Evolutionary conservation across 225 moss, liverwort and hornwort species (phyloP).

Genomic region (Sphagnum tenellum): DNA sequence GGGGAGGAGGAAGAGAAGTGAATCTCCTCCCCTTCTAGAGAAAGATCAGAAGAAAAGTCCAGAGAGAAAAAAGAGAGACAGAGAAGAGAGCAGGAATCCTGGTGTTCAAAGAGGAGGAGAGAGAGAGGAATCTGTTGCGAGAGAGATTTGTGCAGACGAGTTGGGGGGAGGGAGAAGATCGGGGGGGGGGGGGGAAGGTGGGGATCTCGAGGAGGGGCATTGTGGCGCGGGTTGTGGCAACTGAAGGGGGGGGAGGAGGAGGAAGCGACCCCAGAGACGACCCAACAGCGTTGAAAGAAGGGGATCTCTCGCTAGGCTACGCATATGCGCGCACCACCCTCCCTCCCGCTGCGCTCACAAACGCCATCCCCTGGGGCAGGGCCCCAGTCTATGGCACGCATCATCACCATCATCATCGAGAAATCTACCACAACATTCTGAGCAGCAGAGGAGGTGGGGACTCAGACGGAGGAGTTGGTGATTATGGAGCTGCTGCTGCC

Average conservation of each 20-base stretch:
- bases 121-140: no score
- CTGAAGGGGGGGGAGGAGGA: slow-evolving; percentile 44
- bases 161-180: no score
- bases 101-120: no score
- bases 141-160: no score
- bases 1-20: neutral
- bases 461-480: no score
- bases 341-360: slow-evolving; percentile 3
- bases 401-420: slow-evolving; percentile 8
- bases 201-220: slow-evolving; percentile 2
- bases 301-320: slow-evolving; percentile 54
- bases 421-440: slow-evolving; percentile 48
- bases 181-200: no score
- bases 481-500: no score
- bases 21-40: no score
- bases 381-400: slow-evolving; percentile 42
- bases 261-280: slow-evolving; percentile 48
- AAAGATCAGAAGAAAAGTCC: no score
- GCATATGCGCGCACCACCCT: slow-evolving; percentile 40
- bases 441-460: slow-evolving; percentile 35
- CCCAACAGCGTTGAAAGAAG: slow-evolving; percentile 49
- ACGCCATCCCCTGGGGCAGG: slow-evolving; percentile 46
- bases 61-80: no score
- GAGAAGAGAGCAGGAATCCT: no score
- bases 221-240: slow-evolving; percentile 45